phyloP scores from a whole-genome alignment of 2,329 filamentous ascomycete genomes.

The Pseudocercospora cruenta region DNA sequence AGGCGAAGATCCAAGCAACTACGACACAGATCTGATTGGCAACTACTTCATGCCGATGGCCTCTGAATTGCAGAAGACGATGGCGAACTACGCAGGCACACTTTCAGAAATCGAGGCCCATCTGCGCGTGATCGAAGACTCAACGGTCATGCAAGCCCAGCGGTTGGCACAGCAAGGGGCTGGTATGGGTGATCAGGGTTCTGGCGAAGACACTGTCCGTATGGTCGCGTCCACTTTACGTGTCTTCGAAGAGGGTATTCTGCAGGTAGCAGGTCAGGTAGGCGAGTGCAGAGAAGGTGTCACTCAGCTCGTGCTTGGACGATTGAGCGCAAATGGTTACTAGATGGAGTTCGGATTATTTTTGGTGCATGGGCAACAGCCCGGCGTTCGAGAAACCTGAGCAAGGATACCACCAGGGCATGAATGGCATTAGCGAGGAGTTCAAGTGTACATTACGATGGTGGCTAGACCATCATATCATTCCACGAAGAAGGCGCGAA shows the following conservation, averaged over 20 bases:
- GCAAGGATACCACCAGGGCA: not conserved
- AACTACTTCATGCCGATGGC: constrained; percentile 51
- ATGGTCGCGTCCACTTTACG: constrained; percentile 45
- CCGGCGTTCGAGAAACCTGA: not conserved
- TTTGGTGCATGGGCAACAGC: not conserved
- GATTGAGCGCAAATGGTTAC: constrained; percentile 14
- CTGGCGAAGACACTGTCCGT: constrained; percentile 41
- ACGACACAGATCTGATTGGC: constrained; percentile 51
- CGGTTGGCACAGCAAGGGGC: constrained; percentile 41
- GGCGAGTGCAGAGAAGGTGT: constrained; percentile 53
- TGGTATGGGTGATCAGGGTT: constrained; percentile 24
- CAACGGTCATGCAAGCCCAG: constrained; percentile 49
- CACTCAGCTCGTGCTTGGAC: constrained; percentile 45
- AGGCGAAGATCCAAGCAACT: constrained; percentile 27
- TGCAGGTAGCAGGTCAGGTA: constrained; percentile 52
- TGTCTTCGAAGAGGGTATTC: constrained; percentile 54
- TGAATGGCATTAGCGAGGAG: constrained; percentile 6
- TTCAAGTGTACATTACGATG: constrained; percentile 2
- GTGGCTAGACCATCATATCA: not conserved
- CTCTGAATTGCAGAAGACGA: constrained; percentile 43
- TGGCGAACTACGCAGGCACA: constrained; percentile 47
- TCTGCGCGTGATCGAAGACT: constrained; percentile 52
- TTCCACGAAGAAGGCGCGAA: not conserved
- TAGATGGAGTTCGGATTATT: not conserved
- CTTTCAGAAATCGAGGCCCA: constrained; percentile 54